Evolutionary conservation across 2,329 filamentous ascomycete species (phyloP).

Genomic region (Paecilomyces niveus): DNA sequence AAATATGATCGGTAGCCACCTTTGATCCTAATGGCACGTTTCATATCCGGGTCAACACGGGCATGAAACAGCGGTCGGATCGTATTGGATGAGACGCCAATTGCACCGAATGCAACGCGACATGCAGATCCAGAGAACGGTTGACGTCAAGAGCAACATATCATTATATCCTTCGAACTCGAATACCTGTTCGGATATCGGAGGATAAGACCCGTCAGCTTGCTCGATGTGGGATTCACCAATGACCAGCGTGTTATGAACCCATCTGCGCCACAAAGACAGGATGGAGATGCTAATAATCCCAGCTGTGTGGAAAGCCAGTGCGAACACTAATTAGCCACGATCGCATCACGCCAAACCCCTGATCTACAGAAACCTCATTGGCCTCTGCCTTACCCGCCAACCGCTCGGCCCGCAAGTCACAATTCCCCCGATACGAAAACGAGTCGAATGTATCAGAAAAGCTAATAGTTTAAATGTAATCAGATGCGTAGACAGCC

Average conservation of each 20-base stretch:
- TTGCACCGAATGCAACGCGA: not conserved
- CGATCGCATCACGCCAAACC: not conserved
- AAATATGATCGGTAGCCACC: not conserved
- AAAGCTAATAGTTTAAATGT: not conserved
- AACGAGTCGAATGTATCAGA: not conserved
- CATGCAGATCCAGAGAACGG: not conserved
- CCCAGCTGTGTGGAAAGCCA: not conserved
- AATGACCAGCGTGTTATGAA: not conserved
- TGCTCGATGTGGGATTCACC: not conserved
- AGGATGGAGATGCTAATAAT: not conserved
- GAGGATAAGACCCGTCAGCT: not conserved
- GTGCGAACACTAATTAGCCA: not conserved
- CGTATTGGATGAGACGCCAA: not conserved
- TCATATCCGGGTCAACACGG: not conserved
- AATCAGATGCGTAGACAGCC: not conserved
- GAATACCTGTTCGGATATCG: not conserved
- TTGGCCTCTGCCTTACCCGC: not conserved
- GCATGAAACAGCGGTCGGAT: not conserved
- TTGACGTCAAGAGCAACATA: not conserved
- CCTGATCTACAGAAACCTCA: conserved; percentile 1
- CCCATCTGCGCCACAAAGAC: not conserved
- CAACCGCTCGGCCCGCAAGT: not conserved
- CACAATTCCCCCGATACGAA: not conserved
- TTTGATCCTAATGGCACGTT: not conserved
- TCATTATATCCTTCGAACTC: not conserved